Base-by-base conservation (phyloP, 768 basidiomycete species). In the Phaeotremella fagi region DNA sequence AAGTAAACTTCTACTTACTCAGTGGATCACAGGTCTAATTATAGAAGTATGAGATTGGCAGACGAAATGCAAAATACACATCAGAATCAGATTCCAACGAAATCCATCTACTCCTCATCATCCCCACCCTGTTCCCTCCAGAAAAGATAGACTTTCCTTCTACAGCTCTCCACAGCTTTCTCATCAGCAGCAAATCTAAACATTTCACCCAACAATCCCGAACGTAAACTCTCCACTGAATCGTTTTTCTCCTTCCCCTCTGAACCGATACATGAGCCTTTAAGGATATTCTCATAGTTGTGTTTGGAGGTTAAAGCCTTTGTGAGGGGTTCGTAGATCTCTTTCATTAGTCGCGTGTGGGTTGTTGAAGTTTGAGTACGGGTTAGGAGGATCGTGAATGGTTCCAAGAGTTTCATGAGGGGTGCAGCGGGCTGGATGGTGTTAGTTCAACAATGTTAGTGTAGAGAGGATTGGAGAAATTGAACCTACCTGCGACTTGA, bases 131-230 rank as follows among this genome's bases (percentile, higher is more conserved):
- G 57, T 42, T 75, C 81, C 73, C 84, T 86, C 82, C 88, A 94
- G 24, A 90, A 73, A 4, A 79, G 79, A 70, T 91, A 94, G 76
- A 97, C 80, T 77, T 82, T 88, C 73, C 87, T 78, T 62, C 91
- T 80, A 72, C 86, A 90, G 61, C 89, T 87, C 64, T 82, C 80
- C 35, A 87, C 84, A n/a, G 85, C 82, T 54, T 82, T 78, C 31
- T 81, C 59, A 23, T 64, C 56, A 14, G 68, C 84, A 28, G 90
- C 90, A 27, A 83, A 75, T 16, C 84, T 80, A 65, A 94, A 92
- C 38, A 94, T 60, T 36, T 74, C 77, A 60, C 79, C 77, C 54
- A 90, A 74, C 7, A 94, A 59, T 43, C 77, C 79, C 54, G 78
- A 80, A 35, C 52, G 54, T 36, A 70, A 18, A 27, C 50, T 36